Percentiles rank a stretch among this genome's conserved stretches.
phyloP scores from a whole-genome alignment of 2,329 filamentous ascomycete species.

The Fusarium sp. region DNA sequence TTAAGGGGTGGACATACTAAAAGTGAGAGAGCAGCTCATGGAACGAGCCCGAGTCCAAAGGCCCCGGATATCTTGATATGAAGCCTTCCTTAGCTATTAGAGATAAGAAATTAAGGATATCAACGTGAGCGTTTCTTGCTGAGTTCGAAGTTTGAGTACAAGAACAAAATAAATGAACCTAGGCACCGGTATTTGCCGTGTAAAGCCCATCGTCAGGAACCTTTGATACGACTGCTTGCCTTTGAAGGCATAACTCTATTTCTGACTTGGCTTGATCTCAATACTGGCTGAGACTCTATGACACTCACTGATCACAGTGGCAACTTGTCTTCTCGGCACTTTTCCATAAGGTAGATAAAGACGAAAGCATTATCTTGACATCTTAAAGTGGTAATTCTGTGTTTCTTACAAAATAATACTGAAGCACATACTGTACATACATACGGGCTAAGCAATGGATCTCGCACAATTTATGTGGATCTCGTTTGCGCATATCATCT shows the following conservation, averaged over 20 bases:
- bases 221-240: background rate
- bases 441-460: background rate
- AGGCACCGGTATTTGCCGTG: background rate
- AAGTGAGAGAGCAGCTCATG: background rate
- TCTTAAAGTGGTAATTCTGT: background rate
- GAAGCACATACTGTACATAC: background rate
- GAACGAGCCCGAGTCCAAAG: background rate
- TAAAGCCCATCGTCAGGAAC: background rate
- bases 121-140: background rate
- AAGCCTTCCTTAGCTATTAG: background rate
- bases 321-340: background rate
- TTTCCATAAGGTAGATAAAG: background rate
- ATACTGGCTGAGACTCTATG: background rate
- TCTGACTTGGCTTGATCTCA: background rate
- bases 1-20: background rate
- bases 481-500: background rate
- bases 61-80: background rate
- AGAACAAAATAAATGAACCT: background rate
- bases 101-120: background rate
- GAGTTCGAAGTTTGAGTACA: background rate
- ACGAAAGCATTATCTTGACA: background rate
- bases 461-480: background rate
- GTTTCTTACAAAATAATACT: background rate
- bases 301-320: background rate
- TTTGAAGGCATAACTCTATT: background rate